Evolutionary conservation across 805 yeast species (phyloP), one percentile per base, ranked within the genome.

Genomic region (Kluyveromyces nonfermentans): DNA sequence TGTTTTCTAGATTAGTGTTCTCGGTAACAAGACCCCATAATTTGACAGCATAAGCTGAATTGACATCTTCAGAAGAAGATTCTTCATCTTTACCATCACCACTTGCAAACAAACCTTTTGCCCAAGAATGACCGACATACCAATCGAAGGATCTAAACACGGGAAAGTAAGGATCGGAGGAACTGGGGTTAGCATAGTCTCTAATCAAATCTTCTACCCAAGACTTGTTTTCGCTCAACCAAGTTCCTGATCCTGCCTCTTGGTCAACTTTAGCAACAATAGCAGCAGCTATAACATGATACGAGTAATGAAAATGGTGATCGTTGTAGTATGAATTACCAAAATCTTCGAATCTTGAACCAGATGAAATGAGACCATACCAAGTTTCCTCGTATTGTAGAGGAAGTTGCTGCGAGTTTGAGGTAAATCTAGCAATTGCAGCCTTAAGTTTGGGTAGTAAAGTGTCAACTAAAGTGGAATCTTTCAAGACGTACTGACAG

Each of bases 41-140:
- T 54, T 79, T 80, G 66, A 81, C 68, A 1, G 82, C 87, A 56
- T 80, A 80, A 3, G 77, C 72, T 43, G 82, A 78, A 55, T 83
- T 82, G 49, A 81, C 81, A 59, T 83, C 89, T 57, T 83, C 89
- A 10, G 85, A 77, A 17, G 79, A 73, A 0, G 85, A 78, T 60
- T 83, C 89, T 59, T 83, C 79, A 59, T 82, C 85, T 51, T 80
- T 80, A 22, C 90, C 89, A 60, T 83, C 89, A 7, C 84, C 85
- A 48, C 80, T 71, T 30, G 76, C 72, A 53, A 75, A 79, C 16
- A 82, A 68, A 2, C 90, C 89, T 55, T 79, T 80, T 1, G 89
- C 90, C 77, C 82, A 82, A 0, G 88, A 80, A 57, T 83, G 89
- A 1, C 90, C 90, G 53, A 74, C 74, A 56, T 65, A 83, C 85